phyloP scores from a whole-genome alignment of 2,329 filamentous ascomycete genomes.

The Ophiostoma piceae region DNA sequence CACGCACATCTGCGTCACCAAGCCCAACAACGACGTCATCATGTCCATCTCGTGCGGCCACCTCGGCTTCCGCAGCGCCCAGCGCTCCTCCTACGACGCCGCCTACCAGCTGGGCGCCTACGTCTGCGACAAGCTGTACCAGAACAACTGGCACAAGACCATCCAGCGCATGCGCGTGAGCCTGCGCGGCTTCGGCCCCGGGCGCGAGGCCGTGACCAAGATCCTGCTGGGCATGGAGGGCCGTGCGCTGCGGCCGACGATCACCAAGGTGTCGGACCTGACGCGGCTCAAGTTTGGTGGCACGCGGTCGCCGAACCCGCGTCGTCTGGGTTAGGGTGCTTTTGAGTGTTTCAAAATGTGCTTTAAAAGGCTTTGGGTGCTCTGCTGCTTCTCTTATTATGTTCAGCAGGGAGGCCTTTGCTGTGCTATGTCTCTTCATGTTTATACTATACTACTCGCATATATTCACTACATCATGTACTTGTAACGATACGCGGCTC shows the following conservation, averaged over 20 bases:
- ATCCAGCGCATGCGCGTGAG: slow-evolving; percentile 76
- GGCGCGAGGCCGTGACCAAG: slow-evolving; percentile 85
- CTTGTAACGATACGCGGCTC: slow-evolving; percentile 14
- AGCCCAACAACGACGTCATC: slow-evolving; percentile 72
- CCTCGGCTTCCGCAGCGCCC: slow-evolving; percentile 82
- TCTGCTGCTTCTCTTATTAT: too few relatives aligned
- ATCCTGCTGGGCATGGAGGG: slow-evolving; percentile 83
- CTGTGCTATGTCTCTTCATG: not conserved
- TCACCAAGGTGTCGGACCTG: slow-evolving; percentile 74
- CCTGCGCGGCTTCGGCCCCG: slow-evolving; percentile 77
- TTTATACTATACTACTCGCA: slow-evolving; percentile 8
- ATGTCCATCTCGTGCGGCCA: slow-evolving; percentile 79
- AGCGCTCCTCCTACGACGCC: slow-evolving; percentile 79
- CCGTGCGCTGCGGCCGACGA: slow-evolving; percentile 64
- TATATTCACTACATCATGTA: slow-evolving; percentile 5
- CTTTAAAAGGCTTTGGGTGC: too few relatives aligned
- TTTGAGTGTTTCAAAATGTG: too few relatives aligned
- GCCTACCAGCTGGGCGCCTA: slow-evolving; percentile 85
- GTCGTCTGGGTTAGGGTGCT: slow-evolving; percentile 61
- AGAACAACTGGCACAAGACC: slow-evolving; percentile 69
- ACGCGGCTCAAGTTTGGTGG: slow-evolving; percentile 96
- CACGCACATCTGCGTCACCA: slow-evolving; percentile 84
- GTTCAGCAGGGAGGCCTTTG: not conserved
- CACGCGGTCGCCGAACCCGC: slow-evolving; percentile 75
- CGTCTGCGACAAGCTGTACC: slow-evolving; percentile 76